phyloP scores from a whole-genome alignment of 2,329 filamentous ascomycete species.

The Penicillium thymicola region DNA sequence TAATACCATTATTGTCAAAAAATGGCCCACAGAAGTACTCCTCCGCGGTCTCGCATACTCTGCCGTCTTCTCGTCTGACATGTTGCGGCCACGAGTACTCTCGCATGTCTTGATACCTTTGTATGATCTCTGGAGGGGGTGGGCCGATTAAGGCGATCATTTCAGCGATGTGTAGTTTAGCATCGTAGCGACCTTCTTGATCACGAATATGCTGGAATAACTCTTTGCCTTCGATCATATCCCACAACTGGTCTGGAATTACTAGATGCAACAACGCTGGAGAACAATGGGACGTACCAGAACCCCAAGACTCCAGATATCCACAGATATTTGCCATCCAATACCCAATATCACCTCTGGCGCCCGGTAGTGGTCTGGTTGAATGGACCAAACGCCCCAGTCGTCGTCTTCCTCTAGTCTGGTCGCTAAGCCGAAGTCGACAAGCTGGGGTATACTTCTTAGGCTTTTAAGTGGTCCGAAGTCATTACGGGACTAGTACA shows the following conservation, averaged over 20 bases:
- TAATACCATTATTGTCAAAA: constrained; percentile 34
- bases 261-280: constrained; percentile 19
- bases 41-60: constrained; percentile 31
- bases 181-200: constrained; percentile 35
- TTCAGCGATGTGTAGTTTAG: constrained; percentile 41
- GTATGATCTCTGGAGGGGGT: constrained; percentile 37
- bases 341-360: constrained; percentile 42
- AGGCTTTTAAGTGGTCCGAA: constrained; percentile 30
- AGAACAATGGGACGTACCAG: constrained; percentile 27
- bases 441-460: constrained; percentile 31
- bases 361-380: constrained; percentile 44
- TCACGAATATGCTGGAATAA: constrained; percentile 38
- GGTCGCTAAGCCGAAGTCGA: constrained; percentile 39
- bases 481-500: constrained; percentile 35
- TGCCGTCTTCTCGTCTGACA: constrained; percentile 29
- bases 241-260: constrained; percentile 33
- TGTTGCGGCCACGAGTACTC: constrained; percentile 30
- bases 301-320: constrained; percentile 44
- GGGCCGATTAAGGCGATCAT: constrained; percentile 44
- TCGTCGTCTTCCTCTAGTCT: constrained; percentile 43
- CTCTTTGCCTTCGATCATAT: constrained; percentile 38
- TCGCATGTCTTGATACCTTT: constrained; percentile 33
- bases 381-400: constrained; percentile 40
- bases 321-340: constrained; percentile 38
- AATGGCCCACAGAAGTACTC: constrained; percentile 39